Conservation (phyloP, 345 rosid genomes). For the Populus euphratica region DNA sequence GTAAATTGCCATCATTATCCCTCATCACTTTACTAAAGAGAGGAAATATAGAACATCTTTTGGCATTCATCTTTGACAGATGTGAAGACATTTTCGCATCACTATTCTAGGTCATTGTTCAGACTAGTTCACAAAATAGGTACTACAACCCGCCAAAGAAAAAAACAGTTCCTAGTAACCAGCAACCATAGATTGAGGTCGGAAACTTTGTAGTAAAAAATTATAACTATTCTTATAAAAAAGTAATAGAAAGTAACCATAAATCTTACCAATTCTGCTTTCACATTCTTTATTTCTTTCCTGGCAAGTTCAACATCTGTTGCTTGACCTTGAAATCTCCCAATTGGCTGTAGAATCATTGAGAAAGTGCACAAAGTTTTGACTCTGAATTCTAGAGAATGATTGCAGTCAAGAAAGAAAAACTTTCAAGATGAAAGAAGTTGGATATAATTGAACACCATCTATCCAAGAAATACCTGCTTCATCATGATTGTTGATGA, state of each 20-base stretch:
- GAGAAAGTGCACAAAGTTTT: constrained; percentile 3
- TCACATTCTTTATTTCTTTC: constrained; percentile 67
- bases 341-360: constrained; percentile 70
- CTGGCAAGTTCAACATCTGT: constrained; percentile 75
- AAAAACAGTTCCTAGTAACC: background rate
- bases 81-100: background rate
- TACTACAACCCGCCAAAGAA: background rate
- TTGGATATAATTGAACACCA: constrained; percentile 8
- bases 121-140: background rate
- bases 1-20: background rate
- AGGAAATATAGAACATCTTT: background rate
- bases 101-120: background rate
- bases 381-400: background rate
- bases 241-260: background rate
- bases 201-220: background rate
- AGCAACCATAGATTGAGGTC: background rate
- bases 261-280: constrained; percentile 65
- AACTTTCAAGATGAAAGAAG: background rate
- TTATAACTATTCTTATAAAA: background rate
- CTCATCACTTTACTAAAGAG: background rate
- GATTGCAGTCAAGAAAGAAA: constrained; percentile 1
- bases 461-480: constrained; percentile 37
- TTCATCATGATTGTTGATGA: constrained; percentile 70
- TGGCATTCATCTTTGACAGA: background rate
- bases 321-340: constrained; percentile 94